Evolutionary conservation across 148 eudicot genomes (phyloP).

Genomic region (Chenopodium formosanum): DNA sequence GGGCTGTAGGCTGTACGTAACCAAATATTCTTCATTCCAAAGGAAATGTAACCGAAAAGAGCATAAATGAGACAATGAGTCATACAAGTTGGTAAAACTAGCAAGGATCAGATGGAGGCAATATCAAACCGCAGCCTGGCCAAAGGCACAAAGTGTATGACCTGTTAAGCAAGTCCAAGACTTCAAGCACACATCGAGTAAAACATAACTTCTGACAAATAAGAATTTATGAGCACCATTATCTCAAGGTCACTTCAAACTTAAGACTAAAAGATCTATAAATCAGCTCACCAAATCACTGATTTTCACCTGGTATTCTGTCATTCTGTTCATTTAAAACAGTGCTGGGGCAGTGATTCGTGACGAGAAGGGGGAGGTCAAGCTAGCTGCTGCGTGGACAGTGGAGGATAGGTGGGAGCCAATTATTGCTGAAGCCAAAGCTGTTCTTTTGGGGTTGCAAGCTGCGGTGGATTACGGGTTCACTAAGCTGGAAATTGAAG

Average conservation of each 20-base stretch:
- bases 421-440: no score
- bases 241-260: not conserved
- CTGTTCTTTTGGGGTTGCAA: no score
- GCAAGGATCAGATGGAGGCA: not conserved
- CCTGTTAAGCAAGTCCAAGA: not conserved
- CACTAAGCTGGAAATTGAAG: no score
- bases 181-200: not conserved
- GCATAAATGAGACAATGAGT: not conserved
- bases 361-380: no score
- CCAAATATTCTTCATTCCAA: not conserved
- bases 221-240: not conserved
- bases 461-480: no score
- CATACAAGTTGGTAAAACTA: not conserved
- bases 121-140: not conserved
- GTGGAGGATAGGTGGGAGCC: no score
- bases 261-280: not conserved
- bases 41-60: not conserved
- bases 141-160: not conserved
- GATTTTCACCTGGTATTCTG: no score
- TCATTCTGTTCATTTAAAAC: no score
- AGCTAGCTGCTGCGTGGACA: no score
- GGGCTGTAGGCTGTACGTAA: not conserved
- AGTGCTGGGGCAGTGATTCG: no score
- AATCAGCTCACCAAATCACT: no score
- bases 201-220: not conserved